phyloP scores from a whole-genome alignment of 75 land plant species.

The Ceratopteris richardii region DNA sequence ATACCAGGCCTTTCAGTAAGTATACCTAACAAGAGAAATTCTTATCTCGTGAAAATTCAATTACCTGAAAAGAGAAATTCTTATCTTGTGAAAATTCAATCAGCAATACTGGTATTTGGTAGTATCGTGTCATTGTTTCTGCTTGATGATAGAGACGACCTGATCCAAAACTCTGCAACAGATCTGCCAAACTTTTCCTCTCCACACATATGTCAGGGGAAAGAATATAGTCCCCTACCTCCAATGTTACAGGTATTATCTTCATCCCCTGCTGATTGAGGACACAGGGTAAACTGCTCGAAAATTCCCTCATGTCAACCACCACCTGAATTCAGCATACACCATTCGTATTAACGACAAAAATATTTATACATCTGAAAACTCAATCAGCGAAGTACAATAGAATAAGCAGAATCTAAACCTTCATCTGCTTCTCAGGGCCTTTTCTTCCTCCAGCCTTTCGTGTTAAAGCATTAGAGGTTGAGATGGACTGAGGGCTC shows the following conservation, averaged over 20 bases:
- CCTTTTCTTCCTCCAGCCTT: conserved; percentile 94
- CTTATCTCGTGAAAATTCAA: no score
- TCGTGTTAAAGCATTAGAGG: conserved; percentile 60
- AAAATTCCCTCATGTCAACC: conserved; percentile 97
- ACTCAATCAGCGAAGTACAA: no score
- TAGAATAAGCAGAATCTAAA: conserved; percentile 5
- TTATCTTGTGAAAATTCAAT: conserved; percentile 99
- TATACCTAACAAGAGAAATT: no score
- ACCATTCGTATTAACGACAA: not conserved
- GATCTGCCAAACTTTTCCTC: conserved; percentile 86
- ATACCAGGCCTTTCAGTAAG: no score
- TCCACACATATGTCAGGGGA: conserved; percentile 98
- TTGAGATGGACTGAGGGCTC: conserved; percentile 31
- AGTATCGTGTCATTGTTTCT: conserved; percentile 92
- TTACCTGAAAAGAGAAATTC: conserved; percentile 97
- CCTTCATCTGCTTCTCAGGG: conserved; percentile 84
- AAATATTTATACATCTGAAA: not conserved
- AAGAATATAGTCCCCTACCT: conserved; percentile 96
- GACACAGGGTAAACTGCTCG: conserved; percentile 96
- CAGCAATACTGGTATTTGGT: conserved; percentile 84
- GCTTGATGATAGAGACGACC: conserved; percentile 96
- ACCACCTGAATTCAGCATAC: conserved; percentile 52
- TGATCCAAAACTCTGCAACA: conserved; percentile 78
- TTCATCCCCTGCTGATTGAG: conserved; percentile 96
- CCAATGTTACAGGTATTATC: conserved; percentile 82